phyloP scores from a whole-genome alignment of 1,284 basidiomycete species.

The Blastosporella zonata region DNA sequence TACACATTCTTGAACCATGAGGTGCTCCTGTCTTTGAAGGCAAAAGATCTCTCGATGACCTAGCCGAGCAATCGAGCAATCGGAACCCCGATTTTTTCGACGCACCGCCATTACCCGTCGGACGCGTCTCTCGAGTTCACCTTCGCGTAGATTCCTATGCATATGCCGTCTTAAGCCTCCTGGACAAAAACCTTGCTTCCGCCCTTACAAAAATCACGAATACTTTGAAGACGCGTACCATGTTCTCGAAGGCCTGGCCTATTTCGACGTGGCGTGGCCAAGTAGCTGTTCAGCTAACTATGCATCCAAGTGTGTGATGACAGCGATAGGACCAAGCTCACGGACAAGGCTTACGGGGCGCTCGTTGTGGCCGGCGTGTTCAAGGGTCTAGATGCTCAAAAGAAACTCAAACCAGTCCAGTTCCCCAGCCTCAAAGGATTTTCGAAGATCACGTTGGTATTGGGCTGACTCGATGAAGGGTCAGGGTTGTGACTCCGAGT shows the following conservation, averaged over 20 bases:
- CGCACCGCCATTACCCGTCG: conserved; percentile 9
- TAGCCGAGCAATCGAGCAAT: conserved; percentile 32
- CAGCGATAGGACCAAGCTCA: conserved; percentile 31
- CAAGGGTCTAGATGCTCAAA: conserved; percentile 30
- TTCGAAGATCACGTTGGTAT: conserved; percentile 27
- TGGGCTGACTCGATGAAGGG: conserved; percentile 29
- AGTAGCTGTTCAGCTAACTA: conserved; percentile 24
- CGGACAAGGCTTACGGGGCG: conserved; percentile 37
- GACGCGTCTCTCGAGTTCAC: background rate
- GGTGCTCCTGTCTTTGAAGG: conserved; percentile 30
- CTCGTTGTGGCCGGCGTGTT: conserved; percentile 35
- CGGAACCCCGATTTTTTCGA: conserved; percentile 35
- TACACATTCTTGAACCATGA: conserved; percentile 33
- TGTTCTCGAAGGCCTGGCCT: conserved; percentile 31
- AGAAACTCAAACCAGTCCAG: conserved; percentile 25
- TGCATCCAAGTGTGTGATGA: conserved; percentile 33
- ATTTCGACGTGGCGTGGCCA: conserved; percentile 33
- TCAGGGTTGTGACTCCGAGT: conserved; percentile 24
- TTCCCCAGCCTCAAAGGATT: conserved; percentile 37
- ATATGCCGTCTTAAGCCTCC: conserved; percentile 32
- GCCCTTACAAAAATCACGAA: conserved; percentile 32
- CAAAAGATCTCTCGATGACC: conserved; percentile 27
- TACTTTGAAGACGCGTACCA: conserved; percentile 33
- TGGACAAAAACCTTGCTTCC: conserved; percentile 29
- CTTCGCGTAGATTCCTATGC: conserved; percentile 30